Percentiles rank a stretch among this genome's conserved stretches.
These are phyloP conservation scores for Citrus glauca DNA, from an alignment of 345 rosid genomes.

Conservation along the genomic window DNA sequence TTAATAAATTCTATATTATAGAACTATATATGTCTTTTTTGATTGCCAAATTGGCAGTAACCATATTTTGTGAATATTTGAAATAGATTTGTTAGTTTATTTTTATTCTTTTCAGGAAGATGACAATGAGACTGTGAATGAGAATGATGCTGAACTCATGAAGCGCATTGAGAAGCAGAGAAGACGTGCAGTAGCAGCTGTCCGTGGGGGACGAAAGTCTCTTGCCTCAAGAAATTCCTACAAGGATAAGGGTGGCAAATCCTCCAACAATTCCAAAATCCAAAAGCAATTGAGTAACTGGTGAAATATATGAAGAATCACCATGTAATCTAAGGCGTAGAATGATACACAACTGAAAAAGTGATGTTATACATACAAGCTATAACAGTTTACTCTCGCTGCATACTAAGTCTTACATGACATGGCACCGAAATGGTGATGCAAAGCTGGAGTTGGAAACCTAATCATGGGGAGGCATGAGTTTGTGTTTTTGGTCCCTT, in stretches of 20 bases:
- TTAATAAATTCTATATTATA: not conserved
- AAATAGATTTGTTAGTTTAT: not conserved
- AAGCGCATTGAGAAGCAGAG: slow-evolving; percentile 76
- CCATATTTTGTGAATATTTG: not conserved
- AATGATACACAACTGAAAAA: not conserved
- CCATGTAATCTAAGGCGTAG: not conserved
- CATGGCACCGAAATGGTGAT: not conserved
- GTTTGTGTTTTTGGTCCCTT: not conserved
- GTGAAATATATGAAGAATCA: slow-evolving; percentile 28
- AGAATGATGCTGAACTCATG: slow-evolving; percentile 45
- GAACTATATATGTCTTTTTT: not conserved
- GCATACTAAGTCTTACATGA: not conserved
- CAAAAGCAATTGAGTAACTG: slow-evolving; percentile 46
- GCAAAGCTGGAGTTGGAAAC: not conserved
- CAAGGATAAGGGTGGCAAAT: slow-evolving; percentile 83
- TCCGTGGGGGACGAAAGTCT: slow-evolving; percentile 51
- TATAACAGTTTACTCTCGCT: not conserved
- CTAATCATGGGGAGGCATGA: not conserved
- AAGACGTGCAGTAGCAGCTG: slow-evolving; percentile 62
- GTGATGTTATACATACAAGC: not conserved
- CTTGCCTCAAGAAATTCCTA: slow-evolving; percentile 74
- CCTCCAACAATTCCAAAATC: slow-evolving; percentile 59
- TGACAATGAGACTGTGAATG: slow-evolving; percentile 18
- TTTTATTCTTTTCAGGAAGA: slow-evolving; percentile 27
- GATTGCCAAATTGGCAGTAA: not conserved